Base-by-base conservation (phyloP, 106 monocot genomes). In the Narthecium ossifragum region DNA sequence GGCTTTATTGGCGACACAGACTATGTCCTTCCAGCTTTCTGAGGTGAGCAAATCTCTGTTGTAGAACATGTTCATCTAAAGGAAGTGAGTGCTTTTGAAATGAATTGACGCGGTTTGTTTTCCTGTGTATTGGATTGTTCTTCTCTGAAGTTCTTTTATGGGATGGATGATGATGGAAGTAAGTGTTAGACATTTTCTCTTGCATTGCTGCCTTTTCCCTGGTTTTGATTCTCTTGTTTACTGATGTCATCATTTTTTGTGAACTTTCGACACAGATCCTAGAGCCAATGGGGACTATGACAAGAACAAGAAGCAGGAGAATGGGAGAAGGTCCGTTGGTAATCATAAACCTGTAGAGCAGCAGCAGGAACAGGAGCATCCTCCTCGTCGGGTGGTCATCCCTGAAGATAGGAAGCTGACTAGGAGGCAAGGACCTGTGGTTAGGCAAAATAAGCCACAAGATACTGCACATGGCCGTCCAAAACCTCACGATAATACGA, bases 21-120 rank as follows among this genome's bases (percentile, higher is more conserved):
- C 64, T 20, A 53, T 33, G 22, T 5, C 33, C 2, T 60, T 76
- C 31, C 64, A 77, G 28, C 58, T 77, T 10, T 77, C 77, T 9
- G 22, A 71, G 65, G 77, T 77, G 47, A 8, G 25, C 20, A 15
- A 29, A 53, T 11, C 25, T 5, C n/a, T 15, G 23, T 26, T 26
- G 31, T 2, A 23, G 2, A 2, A 4, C 10, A 23, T 3, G 8
- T 24, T 49, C 49, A 23, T 23, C 24, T 23, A n/a, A 49, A 49
- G n/a, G 49, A 8, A 49, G 23, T 17, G 0, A 17, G 24, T 49
- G 23, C 23, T 24, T 28, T 54, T 25, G 31, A 15, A 8, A 57
- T 6, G 22, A 64, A 32, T 27, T 67, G 53, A 47, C 24, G 53
- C 0, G 6, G 26, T 18, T 7, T 55, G 13, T 57, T 57, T 18